A percentile compares a stretch with the other conserved stretches of the same genome.
These are phyloP conservation scores for Myxozyma geophila DNA, from an alignment of 805 yeast species.

Conservation along the genomic window DNA sequence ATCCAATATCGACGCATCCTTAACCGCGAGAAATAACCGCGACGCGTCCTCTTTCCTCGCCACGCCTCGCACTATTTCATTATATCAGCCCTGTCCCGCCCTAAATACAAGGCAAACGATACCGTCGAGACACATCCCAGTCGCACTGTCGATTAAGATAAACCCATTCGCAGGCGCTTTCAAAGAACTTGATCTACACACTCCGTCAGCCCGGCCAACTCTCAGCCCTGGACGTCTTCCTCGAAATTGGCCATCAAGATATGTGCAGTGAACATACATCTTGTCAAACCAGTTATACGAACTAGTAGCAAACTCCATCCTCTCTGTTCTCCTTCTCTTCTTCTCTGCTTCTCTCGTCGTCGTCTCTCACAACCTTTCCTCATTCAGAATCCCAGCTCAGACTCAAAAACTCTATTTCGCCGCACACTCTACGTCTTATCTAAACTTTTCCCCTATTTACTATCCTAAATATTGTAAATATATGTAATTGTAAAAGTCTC, in stretches of 20 bases:
- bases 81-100: neutral
- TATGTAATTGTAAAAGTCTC: neutral
- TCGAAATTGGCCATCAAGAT: too few relatives aligned
- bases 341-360: too few relatives aligned
- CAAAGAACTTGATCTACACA: slow-evolving; percentile 17
- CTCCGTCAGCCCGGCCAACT: neutral
- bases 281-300: slow-evolving; percentile 20
- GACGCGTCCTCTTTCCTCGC: slow-evolving; percentile 29
- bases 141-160: slow-evolving; percentile 22
- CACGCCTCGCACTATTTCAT: slow-evolving; percentile 25
- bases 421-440: too few relatives aligned
- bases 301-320: slow-evolving; percentile 15
- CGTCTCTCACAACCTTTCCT: too few relatives aligned
- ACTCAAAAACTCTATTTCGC: too few relatives aligned
- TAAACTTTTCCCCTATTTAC: too few relatives aligned
- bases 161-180: slow-evolving; percentile 22
- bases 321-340: neutral
- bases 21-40: slow-evolving; percentile 1
- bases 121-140: slow-evolving; percentile 31
- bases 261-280: slow-evolving; percentile 22
- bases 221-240: too few relatives aligned
- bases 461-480: too few relatives aligned
- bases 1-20: slow-evolving; percentile 1
- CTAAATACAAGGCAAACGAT: neutral
- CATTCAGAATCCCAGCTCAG: too few relatives aligned